phyloP scores from a whole-genome alignment of 257 asterid genomes.

The Craterostigma plantagineum region DNA sequence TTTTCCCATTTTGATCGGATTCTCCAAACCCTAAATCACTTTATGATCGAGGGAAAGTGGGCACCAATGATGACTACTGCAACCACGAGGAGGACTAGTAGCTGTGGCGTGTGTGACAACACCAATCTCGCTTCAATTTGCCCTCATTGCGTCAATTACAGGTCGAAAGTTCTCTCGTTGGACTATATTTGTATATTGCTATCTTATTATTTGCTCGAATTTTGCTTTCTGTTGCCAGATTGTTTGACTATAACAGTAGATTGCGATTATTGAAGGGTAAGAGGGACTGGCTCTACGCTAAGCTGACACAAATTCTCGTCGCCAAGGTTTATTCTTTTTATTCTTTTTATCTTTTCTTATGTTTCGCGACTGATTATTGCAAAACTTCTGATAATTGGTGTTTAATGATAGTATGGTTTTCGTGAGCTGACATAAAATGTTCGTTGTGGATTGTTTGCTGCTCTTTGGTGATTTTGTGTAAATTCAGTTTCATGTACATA shows the following conservation, averaged over 20 bases:
- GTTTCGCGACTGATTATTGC: neutral
- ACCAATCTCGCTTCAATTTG: conserved; percentile 82
- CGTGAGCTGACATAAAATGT: neutral
- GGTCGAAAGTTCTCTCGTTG: conserved; percentile 17
- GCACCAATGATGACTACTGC: conserved; percentile 15
- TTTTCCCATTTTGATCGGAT: no score
- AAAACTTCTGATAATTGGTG: neutral
- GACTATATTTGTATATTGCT: neutral
- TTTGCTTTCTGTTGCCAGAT: conserved; percentile 21
- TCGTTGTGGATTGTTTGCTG: no score
- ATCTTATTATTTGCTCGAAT: conserved; percentile 1
- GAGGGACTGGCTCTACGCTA: conserved; percentile 55
- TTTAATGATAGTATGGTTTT: neutral
- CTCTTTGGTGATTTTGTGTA: no score
- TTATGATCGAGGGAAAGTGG: neutral
- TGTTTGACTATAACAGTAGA: conserved; percentile 42
- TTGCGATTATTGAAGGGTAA: conserved; percentile 43
- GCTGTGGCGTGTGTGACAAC: conserved; percentile 73
- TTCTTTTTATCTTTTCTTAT: neutral
- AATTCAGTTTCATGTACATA: no score
- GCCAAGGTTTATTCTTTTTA: conserved; percentile 32
- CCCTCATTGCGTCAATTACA: conserved; percentile 61
- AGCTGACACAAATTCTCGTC: conserved; percentile 69
- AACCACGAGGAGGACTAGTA: conserved; percentile 32
- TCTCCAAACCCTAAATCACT: no score